phyloP scores from a whole-genome alignment of 805 yeast species.

The Myxozyma mucilagina region DNA sequence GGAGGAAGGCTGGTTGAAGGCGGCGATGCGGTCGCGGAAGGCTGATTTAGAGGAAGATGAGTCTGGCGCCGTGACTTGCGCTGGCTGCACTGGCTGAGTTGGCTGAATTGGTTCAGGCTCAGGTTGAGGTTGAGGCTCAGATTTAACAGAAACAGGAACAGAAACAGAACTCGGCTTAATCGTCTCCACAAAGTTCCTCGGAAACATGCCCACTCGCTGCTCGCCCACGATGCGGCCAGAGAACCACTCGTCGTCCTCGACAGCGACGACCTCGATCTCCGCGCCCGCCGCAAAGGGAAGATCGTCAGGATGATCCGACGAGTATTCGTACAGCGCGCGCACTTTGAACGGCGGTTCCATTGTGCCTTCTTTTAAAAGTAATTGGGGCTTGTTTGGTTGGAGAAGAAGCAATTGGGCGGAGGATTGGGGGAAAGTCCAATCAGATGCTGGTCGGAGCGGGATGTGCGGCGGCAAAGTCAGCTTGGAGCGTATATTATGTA shows the following conservation, averaged over 20 bases:
- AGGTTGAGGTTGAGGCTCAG: background rate
- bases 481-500: too few species aligned
- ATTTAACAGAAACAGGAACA: conserved; percentile 1
- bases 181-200: conserved; percentile 71
- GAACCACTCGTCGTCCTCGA: conserved; percentile 93
- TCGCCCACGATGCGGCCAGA: conserved; percentile 59
- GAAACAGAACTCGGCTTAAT: background rate
- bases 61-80: background rate
- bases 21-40: conserved; percentile 51
- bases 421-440: background rate
- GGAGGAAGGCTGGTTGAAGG: too few species aligned
- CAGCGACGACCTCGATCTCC: conserved; percentile 66
- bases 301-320: conserved; percentile 79
- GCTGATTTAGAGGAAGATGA: conserved; percentile 28
- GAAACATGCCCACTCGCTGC: conserved; percentile 72
- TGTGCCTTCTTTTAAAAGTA: background rate
- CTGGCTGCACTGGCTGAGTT: background rate
- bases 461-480: background rate
- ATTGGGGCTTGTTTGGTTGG: background rate
- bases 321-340: conserved; percentile 65
- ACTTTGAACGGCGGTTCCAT: conserved; percentile 60
- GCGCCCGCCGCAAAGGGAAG: conserved; percentile 69
- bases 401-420: background rate
- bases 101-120: background rate
- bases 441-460: background rate